Conservation (phyloP, 108 stramenopile genomes). For the Cyclostephanos invisitatus region DNA sequence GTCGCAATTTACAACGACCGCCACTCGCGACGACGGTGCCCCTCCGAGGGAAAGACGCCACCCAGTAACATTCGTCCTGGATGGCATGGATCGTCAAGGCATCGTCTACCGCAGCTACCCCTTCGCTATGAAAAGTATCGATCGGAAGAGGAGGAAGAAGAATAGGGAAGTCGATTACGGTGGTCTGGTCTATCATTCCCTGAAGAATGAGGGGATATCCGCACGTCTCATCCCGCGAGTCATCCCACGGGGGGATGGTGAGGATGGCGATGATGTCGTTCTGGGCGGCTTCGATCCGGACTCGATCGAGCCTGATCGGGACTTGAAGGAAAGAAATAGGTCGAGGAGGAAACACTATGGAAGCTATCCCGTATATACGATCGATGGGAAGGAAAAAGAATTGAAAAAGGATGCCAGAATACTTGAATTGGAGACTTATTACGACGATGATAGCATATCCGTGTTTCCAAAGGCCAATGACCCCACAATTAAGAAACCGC, state of each 20-base stretch:
- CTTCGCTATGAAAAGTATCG: neutral
- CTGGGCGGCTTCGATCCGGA: slow-evolving; percentile 37
- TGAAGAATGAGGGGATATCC: slow-evolving; percentile 12
- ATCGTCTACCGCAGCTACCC: slow-evolving; percentile 15
- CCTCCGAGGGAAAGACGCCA: neutral
- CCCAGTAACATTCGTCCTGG: slow-evolving; percentile 6
- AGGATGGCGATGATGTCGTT: slow-evolving; percentile 2
- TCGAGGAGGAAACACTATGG: neutral
- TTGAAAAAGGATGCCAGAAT: slow-evolving; percentile 7
- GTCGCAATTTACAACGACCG: too few relatives aligned
- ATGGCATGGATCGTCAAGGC: slow-evolving; percentile 12
- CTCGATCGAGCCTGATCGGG: neutral
- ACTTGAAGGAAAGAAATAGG: neutral
- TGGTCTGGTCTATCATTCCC: slow-evolving; percentile 13
- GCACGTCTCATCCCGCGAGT: slow-evolving; percentile 3
- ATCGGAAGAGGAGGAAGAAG: slow-evolving; percentile 1
- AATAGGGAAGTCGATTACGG: slow-evolving; percentile 18
- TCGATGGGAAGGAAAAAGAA: slow-evolving; percentile 19
- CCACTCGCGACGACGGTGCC: neutral
- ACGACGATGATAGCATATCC: slow-evolving; percentile 28
- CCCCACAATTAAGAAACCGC: slow-evolving; percentile 1
- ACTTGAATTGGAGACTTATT: slow-evolving; percentile 7
- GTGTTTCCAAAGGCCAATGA: slow-evolving; percentile 11
- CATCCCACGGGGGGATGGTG: too few relatives aligned
- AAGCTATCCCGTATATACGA: slow-evolving; percentile 1